Evolutionary conservation across 2,329 filamentous ascomycete species (phyloP).

Genomic region (Aspergillus intermedius): DNA sequence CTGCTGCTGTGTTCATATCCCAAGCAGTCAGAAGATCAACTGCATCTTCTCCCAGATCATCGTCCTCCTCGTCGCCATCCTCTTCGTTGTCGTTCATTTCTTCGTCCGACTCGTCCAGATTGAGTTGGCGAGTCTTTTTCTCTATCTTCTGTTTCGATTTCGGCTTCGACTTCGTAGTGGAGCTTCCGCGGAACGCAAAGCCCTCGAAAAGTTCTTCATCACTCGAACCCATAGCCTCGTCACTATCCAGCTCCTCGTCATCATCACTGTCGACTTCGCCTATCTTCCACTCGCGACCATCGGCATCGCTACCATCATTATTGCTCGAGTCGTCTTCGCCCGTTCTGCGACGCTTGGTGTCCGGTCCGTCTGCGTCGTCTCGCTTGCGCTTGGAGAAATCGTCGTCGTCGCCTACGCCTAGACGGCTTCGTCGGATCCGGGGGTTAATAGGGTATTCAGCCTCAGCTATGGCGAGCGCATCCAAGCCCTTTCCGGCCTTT

Average conservation of each 20-base stretch:
- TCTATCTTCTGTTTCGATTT: conserved; percentile 22
- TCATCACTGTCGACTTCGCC: conserved; percentile 63
- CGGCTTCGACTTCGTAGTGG: conserved; percentile 34
- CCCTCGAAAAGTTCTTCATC: conserved; percentile 80
- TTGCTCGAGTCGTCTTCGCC: conserved; percentile 45
- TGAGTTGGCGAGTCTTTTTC: conserved; percentile 34
- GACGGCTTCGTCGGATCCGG: conserved; percentile 51
- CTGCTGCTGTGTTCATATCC: conserved; percentile 45
- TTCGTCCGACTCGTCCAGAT: conserved; percentile 46
- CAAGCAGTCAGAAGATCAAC: conserved; percentile 58
- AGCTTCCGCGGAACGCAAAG: conserved; percentile 61
- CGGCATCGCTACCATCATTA: conserved; percentile 74
- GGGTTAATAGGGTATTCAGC: conserved; percentile 47
- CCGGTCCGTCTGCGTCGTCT: conserved; percentile 34
- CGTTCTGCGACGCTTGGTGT: conserved; percentile 41
- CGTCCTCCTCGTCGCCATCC: conserved; percentile 48
- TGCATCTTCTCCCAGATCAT: conserved; percentile 57
- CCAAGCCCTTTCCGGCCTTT: conserved; percentile 42
- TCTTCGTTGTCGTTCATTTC: conserved; percentile 36
- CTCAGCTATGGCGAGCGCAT: conserved; percentile 62
- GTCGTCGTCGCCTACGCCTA: conserved; percentile 51
- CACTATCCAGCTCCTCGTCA: conserved; percentile 63
- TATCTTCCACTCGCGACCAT: conserved; percentile 78
- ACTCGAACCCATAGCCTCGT: conserved; percentile 81
- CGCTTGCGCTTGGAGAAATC: conserved; percentile 34